Evolutionary conservation across 2,329 filamentous ascomycete species (phyloP), one percentile per base, ranked within the genome.

Genomic region (Blastomyces silverae): DNA sequence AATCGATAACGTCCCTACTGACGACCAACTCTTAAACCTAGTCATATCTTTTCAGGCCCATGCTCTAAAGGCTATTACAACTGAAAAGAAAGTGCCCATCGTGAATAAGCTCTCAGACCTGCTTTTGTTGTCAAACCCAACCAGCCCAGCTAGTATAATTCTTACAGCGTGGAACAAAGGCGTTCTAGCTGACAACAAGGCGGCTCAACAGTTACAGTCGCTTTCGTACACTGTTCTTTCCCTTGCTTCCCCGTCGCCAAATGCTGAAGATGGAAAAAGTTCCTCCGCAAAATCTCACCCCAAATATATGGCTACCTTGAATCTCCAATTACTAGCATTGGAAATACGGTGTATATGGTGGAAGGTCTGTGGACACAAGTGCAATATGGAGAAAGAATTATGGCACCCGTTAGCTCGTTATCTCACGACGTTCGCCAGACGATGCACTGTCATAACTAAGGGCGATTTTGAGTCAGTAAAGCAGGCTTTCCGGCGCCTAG

Each of bases 181-280:
- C 5, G 68, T 65, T n/a, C 63, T 80, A 6, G 64, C 72, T 3
- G 71, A 70, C 34, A 77, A 79, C 48, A 79, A 79, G 64, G 76
- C 77, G 34, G 77, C 77, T 15, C 68, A 76, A 25, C 79, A 81
- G 65, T 70, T 82, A n/a, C 77, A 80, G 64, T 68, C 77, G 1
- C 70, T 80, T 6, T 78, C 80, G 1, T 79, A 78, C 64, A 75
- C 71, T 2, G 66, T 81, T 6, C 58, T 76, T 17, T 76, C 77
- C 10, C 68, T 79, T 17, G 73, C 69, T 55, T 72, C 71, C 1
- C 66, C 67, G 22, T 63, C 65, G 34, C 65, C 63, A 8, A 71
- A 70, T 10, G 10, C 48, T 31, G 65, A 66, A 34, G 66, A 69
- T 25, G 28, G 55, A 3, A 61, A 57, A 46, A 11, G 57, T 28